A percentile compares a stretch with the other conserved stretches of the same genome.
Evolutionary conservation across 2,329 filamentous ascomycete genomes (phyloP).

Genomic region (Sarocladium strictum): DNA sequence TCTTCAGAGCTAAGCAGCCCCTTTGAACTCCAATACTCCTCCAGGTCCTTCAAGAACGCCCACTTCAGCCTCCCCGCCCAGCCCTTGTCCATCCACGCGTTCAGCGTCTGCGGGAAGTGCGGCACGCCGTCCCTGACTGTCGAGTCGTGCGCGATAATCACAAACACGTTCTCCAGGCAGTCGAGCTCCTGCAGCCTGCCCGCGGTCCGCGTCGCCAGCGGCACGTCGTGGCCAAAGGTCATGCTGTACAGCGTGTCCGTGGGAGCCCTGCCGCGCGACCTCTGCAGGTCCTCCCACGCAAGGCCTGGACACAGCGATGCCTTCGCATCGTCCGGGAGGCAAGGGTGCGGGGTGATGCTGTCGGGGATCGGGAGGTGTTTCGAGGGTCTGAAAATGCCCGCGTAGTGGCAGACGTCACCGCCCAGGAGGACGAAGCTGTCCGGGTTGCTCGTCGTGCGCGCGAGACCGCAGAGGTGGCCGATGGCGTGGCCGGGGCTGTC

Average conservation of each 20-base stretch:
- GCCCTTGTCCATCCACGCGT: constrained; percentile 17
- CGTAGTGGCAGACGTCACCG: constrained; percentile 35
- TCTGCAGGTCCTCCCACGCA: constrained; percentile 6
- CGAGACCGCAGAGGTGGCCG: constrained; percentile 23
- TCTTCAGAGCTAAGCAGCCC: background rate
- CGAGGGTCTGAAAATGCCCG: constrained; percentile 22
- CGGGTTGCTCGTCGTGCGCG: constrained; percentile 26
- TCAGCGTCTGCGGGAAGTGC: constrained; percentile 18
- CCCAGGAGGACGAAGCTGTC: constrained; percentile 36
- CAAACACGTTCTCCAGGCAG: constrained; percentile 18
- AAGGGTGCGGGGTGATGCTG: constrained; percentile 15
- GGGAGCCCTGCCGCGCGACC: background rate
- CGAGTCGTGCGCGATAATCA: constrained; percentile 21
- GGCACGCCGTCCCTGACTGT: constrained; percentile 15
- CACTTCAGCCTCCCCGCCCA: constrained; percentile 17
- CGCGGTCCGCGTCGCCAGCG: constrained; percentile 6
- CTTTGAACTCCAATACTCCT: constrained; percentile 7
- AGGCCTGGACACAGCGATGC: background rate
- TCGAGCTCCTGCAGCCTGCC: constrained; percentile 17
- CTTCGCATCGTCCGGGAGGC: background rate
- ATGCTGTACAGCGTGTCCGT: constrained; percentile 1
- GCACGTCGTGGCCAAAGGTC: constrained; percentile 1
- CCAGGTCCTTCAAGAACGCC: constrained; percentile 18
- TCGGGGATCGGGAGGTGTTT: constrained; percentile 1
- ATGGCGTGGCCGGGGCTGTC: constrained; percentile 18